Percentiles rank a stretch among this genome's conserved stretches.
Evolutionary conservation across 768 basidiomycete species (phyloP).

Genomic region (Amanita pseudoporphyria): DNA sequence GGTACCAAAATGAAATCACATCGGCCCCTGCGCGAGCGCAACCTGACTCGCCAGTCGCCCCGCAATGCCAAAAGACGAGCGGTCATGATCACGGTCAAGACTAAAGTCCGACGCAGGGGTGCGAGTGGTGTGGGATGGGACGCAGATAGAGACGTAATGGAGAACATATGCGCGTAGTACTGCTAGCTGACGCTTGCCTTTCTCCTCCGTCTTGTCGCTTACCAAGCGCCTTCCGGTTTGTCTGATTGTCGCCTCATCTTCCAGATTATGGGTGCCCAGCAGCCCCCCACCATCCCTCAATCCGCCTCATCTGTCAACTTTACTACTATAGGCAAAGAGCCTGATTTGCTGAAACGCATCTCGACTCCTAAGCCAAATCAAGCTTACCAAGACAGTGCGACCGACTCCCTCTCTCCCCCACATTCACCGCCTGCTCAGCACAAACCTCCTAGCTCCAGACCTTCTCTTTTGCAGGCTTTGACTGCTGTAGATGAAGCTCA

Average conservation of each 20-base stretch:
- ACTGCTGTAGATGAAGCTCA: slow-evolving; percentile 2
- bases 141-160: background rate
- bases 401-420: background rate
- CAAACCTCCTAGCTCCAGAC: slow-evolving; percentile 7
- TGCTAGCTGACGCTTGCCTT: background rate
- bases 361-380: slow-evolving; percentile 22
- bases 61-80: background rate
- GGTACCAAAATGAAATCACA: background rate
- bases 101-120: background rate
- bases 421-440: slow-evolving; percentile 2
- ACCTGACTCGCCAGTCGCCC: background rate
- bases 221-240: background rate
- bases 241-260: background rate
- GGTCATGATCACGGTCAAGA: background rate
- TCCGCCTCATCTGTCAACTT: slow-evolving; percentile 39
- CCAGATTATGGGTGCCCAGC: too few species aligned
- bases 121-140: background rate
- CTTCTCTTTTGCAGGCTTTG: slow-evolving; percentile 14
- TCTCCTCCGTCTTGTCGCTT: background rate
- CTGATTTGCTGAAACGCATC: slow-evolving; percentile 42
- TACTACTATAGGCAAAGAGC: slow-evolving; percentile 42
- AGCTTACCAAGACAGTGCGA: slow-evolving; percentile 13
- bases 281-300: slow-evolving; percentile 14
- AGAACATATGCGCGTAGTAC: background rate
- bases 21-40: background rate